Percentiles rank a stretch among this genome's conserved stretches.
phyloP scores from a whole-genome alignment of 2,329 filamentous ascomycete species.

The Aspergillus hortae region DNA sequence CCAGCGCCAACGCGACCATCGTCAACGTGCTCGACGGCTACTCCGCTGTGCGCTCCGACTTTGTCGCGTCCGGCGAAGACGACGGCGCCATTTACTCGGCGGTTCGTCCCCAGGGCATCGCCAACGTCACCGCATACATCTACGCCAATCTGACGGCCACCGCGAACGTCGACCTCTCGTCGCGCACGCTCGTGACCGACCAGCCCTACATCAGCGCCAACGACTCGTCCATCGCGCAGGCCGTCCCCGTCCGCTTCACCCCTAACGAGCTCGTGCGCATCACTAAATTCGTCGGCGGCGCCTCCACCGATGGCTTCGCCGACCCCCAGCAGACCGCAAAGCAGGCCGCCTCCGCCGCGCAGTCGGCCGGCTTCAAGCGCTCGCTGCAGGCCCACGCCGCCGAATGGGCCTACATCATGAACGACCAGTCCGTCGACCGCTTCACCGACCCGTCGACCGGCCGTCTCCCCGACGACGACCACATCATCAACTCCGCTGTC shows the following conservation, averaged over 20 bases:
- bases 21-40: conserved; percentile 67
- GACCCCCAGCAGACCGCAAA: conserved; percentile 55
- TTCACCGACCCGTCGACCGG: conserved; percentile 57
- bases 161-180: conserved; percentile 40
- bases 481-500: conserved; percentile 53
- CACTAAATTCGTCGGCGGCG: conserved; percentile 65
- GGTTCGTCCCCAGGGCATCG: conserved; percentile 60
- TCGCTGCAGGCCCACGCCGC: conserved; percentile 55
- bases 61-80: conserved; percentile 55
- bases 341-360: conserved; percentile 51
- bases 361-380: conserved; percentile 52
- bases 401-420: conserved; percentile 62
- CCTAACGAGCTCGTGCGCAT: conserved; percentile 54
- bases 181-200: conserved; percentile 43
- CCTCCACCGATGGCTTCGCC: conserved; percentile 65
- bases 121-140: conserved; percentile 60
- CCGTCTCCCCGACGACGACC: conserved; percentile 53
- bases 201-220: conserved; percentile 53
- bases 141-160: conserved; percentile 44
- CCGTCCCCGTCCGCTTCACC: conserved; percentile 51
- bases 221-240: conserved; percentile 62
- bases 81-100: conserved; percentile 60
- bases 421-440: conserved; percentile 60
- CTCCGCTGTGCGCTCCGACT: conserved; percentile 62
- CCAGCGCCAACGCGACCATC: conserved; percentile 53